A percentile compares a stretch with the other conserved stretches of the same genome.
phyloP scores from a whole-genome alignment of 352 stramenopile genomes.

The Albugo laibachii region DNA sequence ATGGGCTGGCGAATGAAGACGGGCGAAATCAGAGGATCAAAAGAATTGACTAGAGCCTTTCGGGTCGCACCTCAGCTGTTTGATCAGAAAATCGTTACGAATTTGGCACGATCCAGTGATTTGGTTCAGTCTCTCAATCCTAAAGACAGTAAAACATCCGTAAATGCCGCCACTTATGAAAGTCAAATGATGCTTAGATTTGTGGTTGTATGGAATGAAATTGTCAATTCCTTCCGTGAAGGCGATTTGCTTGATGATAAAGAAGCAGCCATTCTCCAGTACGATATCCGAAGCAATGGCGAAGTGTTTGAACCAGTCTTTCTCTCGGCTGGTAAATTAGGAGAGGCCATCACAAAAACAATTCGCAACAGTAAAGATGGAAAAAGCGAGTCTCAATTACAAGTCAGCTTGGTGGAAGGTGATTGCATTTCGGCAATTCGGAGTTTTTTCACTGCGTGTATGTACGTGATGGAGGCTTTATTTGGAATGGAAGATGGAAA shows the following conservation, averaged over 20 bases:
- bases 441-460: conserved; percentile 56
- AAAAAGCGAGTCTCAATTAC: conserved; percentile 42
- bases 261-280: conserved; percentile 45
- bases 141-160: not conserved
- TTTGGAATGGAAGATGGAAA: conserved; percentile 40
- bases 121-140: conserved; percentile 8
- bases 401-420: conserved; percentile 43
- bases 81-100: conserved; percentile 50
- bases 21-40: conserved; percentile 39
- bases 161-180: conserved; percentile 21
- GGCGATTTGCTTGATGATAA: conserved; percentile 55
- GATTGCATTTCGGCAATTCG: conserved; percentile 44
- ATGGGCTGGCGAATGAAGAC: conserved; percentile 50
- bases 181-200: conserved; percentile 64
- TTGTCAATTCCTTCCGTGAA: conserved; percentile 59
- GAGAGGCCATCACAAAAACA: conserved; percentile 37
- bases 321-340: conserved; percentile 46
- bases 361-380: conserved; percentile 36
- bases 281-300: conserved; percentile 45
- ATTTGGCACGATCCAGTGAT: conserved; percentile 31
- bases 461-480: conserved; percentile 50
- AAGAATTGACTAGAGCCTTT: conserved; percentile 47
- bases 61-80: conserved; percentile 42
- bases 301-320: conserved; percentile 69
- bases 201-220: conserved; percentile 62